Conservation (phyloP, 257 asterid genomes). For the Solanum acaule region DNA sequence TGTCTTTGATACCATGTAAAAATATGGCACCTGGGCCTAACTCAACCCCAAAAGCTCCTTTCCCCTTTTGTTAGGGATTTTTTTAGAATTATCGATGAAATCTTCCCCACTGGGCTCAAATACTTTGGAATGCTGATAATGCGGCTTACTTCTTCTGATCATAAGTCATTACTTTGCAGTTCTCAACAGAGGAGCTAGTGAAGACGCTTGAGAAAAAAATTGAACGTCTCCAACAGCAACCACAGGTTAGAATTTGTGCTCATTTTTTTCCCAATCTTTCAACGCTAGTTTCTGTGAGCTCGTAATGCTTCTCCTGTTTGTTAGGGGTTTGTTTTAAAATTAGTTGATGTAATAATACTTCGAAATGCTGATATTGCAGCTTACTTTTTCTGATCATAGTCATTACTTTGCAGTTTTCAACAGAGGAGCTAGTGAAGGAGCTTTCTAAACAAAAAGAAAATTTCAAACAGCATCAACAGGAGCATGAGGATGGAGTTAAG, state of each 20-base stretch:
- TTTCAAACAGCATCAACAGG: not conserved
- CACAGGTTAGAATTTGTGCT: not conserved
- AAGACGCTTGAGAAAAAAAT: not conserved
- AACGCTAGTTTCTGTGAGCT: not conserved
- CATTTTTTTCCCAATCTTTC: not conserved
- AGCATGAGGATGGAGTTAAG: constrained; percentile 8
- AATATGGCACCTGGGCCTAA: not conserved
- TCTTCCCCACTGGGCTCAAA: not conserved
- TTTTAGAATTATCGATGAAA: not conserved
- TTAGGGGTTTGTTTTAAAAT: not conserved
- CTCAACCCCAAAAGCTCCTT: not conserved
- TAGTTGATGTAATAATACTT: not conserved
- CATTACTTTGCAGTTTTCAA: not conserved
- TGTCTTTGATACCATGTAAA: not conserved
- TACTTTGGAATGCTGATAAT: constrained; percentile 11
- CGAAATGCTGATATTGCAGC: not conserved
- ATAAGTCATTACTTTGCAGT: not conserved
- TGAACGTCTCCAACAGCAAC: not conserved
- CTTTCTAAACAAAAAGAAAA: not conserved
- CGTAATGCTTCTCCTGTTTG: not conserved
- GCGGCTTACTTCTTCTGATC: not conserved
- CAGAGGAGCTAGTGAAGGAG: not conserved
- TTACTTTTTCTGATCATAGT: not conserved
- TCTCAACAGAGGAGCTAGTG: not conserved
- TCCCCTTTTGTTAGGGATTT: not conserved